Evolutionary conservation across 2,329 filamentous ascomycete genomes (phyloP), one percentile per base, ranked within the genome.

Genomic region (Colletotrichum camelliae): DNA sequence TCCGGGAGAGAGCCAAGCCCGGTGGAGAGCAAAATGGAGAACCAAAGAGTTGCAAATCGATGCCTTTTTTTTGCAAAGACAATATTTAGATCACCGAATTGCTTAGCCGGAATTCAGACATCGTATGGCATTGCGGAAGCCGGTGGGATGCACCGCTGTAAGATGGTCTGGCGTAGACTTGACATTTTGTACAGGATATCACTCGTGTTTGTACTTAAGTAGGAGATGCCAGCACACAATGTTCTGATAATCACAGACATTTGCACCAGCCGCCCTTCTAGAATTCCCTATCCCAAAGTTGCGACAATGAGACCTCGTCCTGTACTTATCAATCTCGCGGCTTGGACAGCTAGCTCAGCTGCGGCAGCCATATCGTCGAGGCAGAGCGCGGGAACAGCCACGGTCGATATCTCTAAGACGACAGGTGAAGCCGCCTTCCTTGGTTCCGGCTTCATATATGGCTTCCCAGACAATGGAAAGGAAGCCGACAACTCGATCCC

Each of bases 211-310:
- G 39, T 48, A 21, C n/a, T 13, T 48, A 48, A 48, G 21, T 48
- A 4, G 5, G 4, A 6, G 10, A 48, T 7, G 2, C 1, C n/a
- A 21, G 43, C 12, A 48, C 3, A 48, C 5, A 7, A 48, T 12
- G 3, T 13, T 12, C 3, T 48, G 10, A 4, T 21, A 21, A 4
- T 21, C 43, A 21, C 43, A 48, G 18, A 4, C 3, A 7, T 48
- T 48, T 18, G n/a, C n/a, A 48, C 18, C 39, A n/a, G 16, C 9
- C 9, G 18, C 39, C 8, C 18, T 4, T 48, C 18, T 5, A 12
- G n/a, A 48, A 7, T 0, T n/a, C 4, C n/a, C 18, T 7, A 2
- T 0, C 43, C 2, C 5, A 48, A 1, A 48, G n/a, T 21, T 48
- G 10, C n/a, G 3, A 21, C 10, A 48, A 48, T 48, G 43, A 48